A percentile compares a stretch with the other conserved stretches of the same genome.
phyloP scores from a whole-genome alignment of 2,329 filamentous ascomycete species.

The Diaporthe citriasiana region DNA sequence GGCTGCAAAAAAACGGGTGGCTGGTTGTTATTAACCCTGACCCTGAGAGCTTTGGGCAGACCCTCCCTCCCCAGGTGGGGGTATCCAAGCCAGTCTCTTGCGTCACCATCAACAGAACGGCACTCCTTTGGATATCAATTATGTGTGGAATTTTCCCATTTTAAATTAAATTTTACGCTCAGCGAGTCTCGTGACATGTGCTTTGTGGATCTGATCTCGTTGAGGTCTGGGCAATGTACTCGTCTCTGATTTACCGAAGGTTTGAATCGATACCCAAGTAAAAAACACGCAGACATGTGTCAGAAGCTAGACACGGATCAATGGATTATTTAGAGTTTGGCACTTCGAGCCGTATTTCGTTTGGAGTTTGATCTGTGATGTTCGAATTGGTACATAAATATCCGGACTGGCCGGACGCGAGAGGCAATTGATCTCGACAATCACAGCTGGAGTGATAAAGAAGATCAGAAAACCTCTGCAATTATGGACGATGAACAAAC shows the following conservation, averaged over 20 bases:
- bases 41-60: not conserved
- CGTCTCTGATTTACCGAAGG: not conserved
- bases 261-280: no score
- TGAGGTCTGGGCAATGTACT: not conserved
- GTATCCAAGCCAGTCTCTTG: no score
- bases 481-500: not conserved
- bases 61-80: not conserved
- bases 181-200: not conserved
- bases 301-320: not conserved
- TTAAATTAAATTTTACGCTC: no score
- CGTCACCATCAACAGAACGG: no score
- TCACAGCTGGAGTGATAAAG: fast-evolving
- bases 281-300: not conserved
- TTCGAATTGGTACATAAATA: not conserved
- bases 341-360: not conserved
- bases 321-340: conserved; percentile 10
- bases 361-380: not conserved
- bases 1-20: not conserved
- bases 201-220: not conserved
- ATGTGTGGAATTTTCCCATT: no score
- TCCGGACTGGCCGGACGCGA: not conserved
- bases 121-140: no score
- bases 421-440: not conserved
- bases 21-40: not conserved
- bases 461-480: not conserved